Base-by-base conservation (phyloP, 805 yeast genomes). In the Wickerhamomyces rabaulensis region DNA sequence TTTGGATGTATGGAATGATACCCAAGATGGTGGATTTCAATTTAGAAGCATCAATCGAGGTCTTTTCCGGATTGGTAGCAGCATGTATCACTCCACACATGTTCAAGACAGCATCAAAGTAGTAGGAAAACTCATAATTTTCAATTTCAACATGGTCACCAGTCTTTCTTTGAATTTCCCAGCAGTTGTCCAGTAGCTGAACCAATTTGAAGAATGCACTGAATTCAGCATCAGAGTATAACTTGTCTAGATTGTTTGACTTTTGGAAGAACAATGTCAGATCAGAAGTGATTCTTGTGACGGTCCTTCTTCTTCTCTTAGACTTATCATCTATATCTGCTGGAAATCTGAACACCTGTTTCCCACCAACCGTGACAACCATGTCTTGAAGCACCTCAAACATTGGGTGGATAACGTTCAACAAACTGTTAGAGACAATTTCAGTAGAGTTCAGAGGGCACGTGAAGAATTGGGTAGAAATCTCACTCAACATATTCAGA, bases 401-500 rank as follows among this genome's bases (percentile, higher is more conserved):
- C 9, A 75, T 61, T 1, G 84, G 76, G 51, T 74, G 71, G 19
- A 83, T 54, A 1, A 82, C 64, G 42, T 70, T 68, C 5, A 69
- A 61, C 7, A 46, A 36, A 4, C 37, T n/a, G 2, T 36, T 16
- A 3, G 66, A 56, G 19, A 80, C 64, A 16, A 80, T 65, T 37
- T 56, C 61, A 1, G 78, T 76, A 0, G 95, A 82, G 52, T 85
- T 83, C 0, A 90, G 78, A 0, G 97, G 97, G 45, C 95, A 84
- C 0, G 97, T 91, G 64, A 90, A 90, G 20, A 94, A 67, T 65
- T 94, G 99, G 0, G 92, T 82, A 0, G 95, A 81, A 19, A 92
- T 67, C 35, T 83, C 79, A 35, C 82, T 75, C 69, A 91, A 73
- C 4, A 87, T 74, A 12, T 92, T 87, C 45, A 79, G 66, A 55